Evolutionary conservation across 2,329 filamentous ascomycete species (phyloP).

Genomic region (Sporothrix luriei): DNA sequence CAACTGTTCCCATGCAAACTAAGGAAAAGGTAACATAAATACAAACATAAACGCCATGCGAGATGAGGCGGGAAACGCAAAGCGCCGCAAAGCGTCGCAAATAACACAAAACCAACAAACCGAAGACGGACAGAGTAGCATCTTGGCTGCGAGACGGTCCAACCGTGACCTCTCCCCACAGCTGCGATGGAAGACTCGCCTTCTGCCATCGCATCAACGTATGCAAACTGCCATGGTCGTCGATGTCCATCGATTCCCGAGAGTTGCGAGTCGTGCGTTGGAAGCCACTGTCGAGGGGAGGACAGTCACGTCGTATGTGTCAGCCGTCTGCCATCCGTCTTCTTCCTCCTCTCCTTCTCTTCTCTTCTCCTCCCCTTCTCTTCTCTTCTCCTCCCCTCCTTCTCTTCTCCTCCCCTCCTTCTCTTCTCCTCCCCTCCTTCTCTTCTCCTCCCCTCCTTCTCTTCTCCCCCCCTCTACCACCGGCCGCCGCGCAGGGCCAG

Average conservation of each 20-base stretch:
- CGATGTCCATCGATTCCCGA: neutral
- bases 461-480: conserved; percentile 8
- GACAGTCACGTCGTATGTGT: no score
- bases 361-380: neutral
- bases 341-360: no score
- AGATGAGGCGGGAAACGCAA: neutral
- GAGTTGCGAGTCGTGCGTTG: neutral
- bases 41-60: conserved; percentile 5
- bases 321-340: neutral
- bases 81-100: neutral
- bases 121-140: neutral
- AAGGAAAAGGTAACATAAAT: conserved; percentile 20
- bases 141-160: no score
- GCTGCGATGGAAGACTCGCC: no score
- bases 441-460: neutral
- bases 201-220: no score
- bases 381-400: neutral
- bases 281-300: neutral
- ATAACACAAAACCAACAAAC: neutral
- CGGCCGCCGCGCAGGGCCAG: conserved; percentile 80
- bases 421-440: neutral
- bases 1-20: neutral
- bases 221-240: no score
- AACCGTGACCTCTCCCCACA: no score
- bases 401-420: no score